phyloP scores from a whole-genome alignment of 2,329 filamentous ascomycete genomes.

The Pezicula rhizophila region DNA sequence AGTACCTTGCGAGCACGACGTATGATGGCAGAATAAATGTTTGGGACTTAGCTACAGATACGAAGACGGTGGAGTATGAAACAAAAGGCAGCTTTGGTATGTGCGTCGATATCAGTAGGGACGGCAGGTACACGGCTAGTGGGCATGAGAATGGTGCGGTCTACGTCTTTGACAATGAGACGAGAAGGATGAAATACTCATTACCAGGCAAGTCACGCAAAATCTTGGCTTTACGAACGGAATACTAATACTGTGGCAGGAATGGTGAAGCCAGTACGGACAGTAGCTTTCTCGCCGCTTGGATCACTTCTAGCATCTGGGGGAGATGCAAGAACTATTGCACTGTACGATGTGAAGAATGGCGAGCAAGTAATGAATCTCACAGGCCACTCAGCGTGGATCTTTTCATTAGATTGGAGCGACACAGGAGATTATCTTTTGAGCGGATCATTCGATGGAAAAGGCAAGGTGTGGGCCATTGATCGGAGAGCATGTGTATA shows the following conservation, averaged over 20 bases:
- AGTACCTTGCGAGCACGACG: conserved; percentile 79
- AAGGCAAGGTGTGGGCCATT: conserved; percentile 92
- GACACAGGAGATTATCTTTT: conserved; percentile 86
- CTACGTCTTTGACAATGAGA: conserved; percentile 93
- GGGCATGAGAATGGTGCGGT: conserved; percentile 89
- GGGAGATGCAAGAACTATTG: conserved; percentile 83
- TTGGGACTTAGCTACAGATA: conserved; percentile 61
- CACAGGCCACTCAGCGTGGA: conserved; percentile 75
- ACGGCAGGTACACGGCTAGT: conserved; percentile 82
- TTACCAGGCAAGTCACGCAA: conserved; percentile 56
- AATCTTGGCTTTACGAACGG: background rate
- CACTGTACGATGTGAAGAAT: conserved; percentile 84
- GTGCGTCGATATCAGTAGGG: conserved; percentile 71
- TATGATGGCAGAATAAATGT: conserved; percentile 85
- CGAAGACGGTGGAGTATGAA: conserved; percentile 74
- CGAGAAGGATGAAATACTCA: conserved; percentile 77
- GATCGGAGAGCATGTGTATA: conserved; percentile 80
- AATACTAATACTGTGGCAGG: conserved; percentile 41
- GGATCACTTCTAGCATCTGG: conserved; percentile 81
- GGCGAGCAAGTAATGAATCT: conserved; percentile 90
- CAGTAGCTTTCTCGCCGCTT: conserved; percentile 81
- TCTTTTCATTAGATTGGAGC: conserved; percentile 89
- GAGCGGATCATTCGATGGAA: conserved; percentile 84
- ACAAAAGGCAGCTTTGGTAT: conserved; percentile 90
- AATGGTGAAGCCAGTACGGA: conserved; percentile 78